Evolutionary conservation across 345 rosid genomes (phyloP).

Genomic region (Camelina hispida): DNA sequence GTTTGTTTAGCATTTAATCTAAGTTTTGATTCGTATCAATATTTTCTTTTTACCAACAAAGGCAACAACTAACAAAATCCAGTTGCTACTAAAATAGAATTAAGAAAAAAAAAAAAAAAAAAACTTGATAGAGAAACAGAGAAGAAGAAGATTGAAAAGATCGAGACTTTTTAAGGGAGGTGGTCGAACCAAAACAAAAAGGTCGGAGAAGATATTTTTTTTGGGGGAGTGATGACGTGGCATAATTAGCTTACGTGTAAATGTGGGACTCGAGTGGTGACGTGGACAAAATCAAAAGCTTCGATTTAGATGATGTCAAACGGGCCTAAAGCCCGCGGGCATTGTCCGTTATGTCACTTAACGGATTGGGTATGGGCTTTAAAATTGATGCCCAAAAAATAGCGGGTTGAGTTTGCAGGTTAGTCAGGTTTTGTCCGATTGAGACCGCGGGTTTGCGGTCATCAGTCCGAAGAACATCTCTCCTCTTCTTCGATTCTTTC

Average conservation of each 20-base stretch:
- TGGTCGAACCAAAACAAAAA: slow-evolving; percentile 2
- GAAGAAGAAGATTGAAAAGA: slow-evolving; percentile 36
- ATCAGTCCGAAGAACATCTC: no score
- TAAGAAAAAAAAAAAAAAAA: not conserved
- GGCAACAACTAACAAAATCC: slow-evolving; percentile 8
- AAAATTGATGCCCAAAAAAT: no score
- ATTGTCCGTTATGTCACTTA: no score
- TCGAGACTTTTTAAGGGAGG: slow-evolving; percentile 21
- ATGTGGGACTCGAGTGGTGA: slow-evolving; percentile 36
- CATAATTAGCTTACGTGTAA: slow-evolving; percentile 30
- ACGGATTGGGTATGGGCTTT: no score
- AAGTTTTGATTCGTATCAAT: slow-evolving; percentile 3
- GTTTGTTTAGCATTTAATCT: slow-evolving; percentile 27
- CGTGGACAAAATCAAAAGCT: slow-evolving; percentile 59
- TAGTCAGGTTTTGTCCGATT: no score
- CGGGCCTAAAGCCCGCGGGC: no score
- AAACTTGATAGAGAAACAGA: not conserved
- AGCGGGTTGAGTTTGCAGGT: no score
- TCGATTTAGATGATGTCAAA: no score
- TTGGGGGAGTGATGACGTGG: slow-evolving; percentile 47
- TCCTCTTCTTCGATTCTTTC: no score
- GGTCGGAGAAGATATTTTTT: slow-evolving; percentile 46
- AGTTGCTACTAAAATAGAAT: slow-evolving; percentile 1
- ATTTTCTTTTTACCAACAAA: not conserved
- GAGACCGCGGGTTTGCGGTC: no score